Evolutionary conservation across 192 early-diverging fungal genomes (phyloP), one percentile per base, ranked within the genome.

Genomic region (Backusella psychrophila): DNA sequence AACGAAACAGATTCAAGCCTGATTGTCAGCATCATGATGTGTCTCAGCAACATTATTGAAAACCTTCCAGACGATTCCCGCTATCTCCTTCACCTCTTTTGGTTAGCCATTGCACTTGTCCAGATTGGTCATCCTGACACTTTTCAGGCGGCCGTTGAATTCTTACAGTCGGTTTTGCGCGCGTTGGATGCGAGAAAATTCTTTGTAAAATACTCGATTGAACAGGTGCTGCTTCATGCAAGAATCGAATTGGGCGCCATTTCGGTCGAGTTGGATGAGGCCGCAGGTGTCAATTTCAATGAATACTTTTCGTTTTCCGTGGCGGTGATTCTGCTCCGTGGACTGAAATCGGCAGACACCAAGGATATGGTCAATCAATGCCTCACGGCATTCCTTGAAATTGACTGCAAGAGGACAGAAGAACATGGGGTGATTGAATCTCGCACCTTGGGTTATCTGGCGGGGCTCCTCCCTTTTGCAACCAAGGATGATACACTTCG

Each of bases 231-330:
- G 59, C 82, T 96, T 78, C 76, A 83, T 31, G 89, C 91, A 6
- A 88, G 95, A 26, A 80, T 81, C 1, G 88, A 90, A 3, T 84
- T 97, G 19, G 86, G 89, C 73, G 87, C 92, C 52, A 89, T 91
- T 4, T 88, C 91, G 11, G 84, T 80, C 68, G 86, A 93, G 65
- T 77, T 96, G 59, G 96, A 98, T 73, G 81, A 80, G 14, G 81
- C 84, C 2, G 85, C 89, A 12, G 94, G 94, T 0, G 86, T 96
- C 59, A 91, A 88, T 79, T 98, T 97, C 84, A 85, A 88, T 39
- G 89, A 85, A 6, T 93, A 96, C 72, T 97, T 98, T 65, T 87
- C 92, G 38, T 94, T 95, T 68, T 93, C 96, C 15, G 83, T 97
- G 38, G 86, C 93, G 2, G 86, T 90, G 14, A 91, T 90, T 46